A percentile compares a stretch with the other conserved stretches of the same genome.
Evolutionary conservation across 2,329 filamentous ascomycete species (phyloP).

Genomic region (Fusarium beomiforme): DNA sequence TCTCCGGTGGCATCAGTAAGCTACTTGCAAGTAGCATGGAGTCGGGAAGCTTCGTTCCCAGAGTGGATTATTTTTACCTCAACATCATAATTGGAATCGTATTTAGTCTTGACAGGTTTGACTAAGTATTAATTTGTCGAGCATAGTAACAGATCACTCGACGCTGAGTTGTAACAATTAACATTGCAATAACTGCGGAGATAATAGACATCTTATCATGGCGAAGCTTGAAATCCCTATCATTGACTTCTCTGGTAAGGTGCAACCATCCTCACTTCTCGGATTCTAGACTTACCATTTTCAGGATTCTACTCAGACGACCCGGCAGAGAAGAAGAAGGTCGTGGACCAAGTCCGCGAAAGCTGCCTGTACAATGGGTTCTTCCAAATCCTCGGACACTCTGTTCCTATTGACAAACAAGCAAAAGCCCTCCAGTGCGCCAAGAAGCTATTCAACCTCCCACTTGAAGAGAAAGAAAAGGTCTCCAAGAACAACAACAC

Average conservation of each 20-base stretch:
- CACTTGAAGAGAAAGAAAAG: constrained; percentile 56
- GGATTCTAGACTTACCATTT: fast-evolving
- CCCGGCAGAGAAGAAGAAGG: not conserved
- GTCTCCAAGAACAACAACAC: constrained; percentile 51
- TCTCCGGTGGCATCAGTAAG: constrained; percentile 37
- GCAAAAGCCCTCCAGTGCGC: not conserved
- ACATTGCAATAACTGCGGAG: not conserved
- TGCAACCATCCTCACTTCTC: fast-evolving
- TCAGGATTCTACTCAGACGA: constrained; percentile 2
- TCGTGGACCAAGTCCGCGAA: not conserved
- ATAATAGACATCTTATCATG: not conserved
- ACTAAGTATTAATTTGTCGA: not conserved
- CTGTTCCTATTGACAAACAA: not conserved
- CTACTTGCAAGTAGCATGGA: not conserved
- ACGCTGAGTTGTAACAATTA: not conserved
- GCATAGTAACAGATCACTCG: not conserved
- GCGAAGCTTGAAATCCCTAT: constrained; percentile 4
- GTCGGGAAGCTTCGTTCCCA: not conserved
- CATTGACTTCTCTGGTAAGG: constrained; percentile 1
- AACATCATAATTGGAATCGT: not conserved
- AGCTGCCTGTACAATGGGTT: not conserved
- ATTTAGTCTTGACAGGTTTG: not conserved
- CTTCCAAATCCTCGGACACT: constrained; percentile 1
- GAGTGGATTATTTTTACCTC: not conserved
- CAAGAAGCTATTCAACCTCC: constrained; percentile 50